These are phyloP conservation scores for Schwanniomyces vanrijiae DNA, from an alignment of 805 yeast genomes.

Conservation along the genomic window DNA sequence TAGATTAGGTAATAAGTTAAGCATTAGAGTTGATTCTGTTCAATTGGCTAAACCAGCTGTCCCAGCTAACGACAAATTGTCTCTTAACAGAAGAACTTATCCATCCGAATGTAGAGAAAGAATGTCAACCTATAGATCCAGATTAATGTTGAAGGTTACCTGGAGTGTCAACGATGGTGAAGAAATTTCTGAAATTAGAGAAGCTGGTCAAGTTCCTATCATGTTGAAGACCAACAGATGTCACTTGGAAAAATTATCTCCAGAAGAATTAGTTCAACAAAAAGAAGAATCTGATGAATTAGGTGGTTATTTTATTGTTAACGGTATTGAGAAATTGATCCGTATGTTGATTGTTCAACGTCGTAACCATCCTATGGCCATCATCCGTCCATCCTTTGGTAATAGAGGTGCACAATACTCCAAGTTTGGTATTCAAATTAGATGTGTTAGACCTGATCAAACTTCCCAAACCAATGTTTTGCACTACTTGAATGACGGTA, in stretches of 20 bases:
- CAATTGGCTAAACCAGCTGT: constrained; percentile 84
- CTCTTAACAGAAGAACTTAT: constrained; percentile 72
- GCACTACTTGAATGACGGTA: constrained; percentile 94
- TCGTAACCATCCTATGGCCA: constrained; percentile 97
- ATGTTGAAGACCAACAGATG: constrained; percentile 92
- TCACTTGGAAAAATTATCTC: constrained; percentile 81
- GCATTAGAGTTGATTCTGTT: constrained; percentile 84
- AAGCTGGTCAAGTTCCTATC: constrained; percentile 86
- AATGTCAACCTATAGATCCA: constrained; percentile 76
- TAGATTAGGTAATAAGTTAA: constrained; percentile 81
- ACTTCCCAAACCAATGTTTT: constrained; percentile 97
- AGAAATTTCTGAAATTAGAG: constrained; percentile 77
- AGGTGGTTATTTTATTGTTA: constrained; percentile 94
- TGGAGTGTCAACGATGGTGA: constrained; percentile 91
- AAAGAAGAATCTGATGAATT: constrained; percentile 94
- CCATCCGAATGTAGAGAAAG: constrained; percentile 90
- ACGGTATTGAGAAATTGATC: constrained; percentile 94
- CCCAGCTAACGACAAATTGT: constrained; percentile 65
- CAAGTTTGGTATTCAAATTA: constrained; percentile 87
- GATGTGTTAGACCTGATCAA: constrained; percentile 95
- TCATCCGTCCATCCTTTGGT: constrained; percentile 89
- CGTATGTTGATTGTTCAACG: constrained; percentile 98
- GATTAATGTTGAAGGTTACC: constrained; percentile 71
- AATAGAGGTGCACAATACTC: constrained; percentile 93
- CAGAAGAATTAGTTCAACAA: constrained; percentile 70